Evolutionary conservation across 305 asterid species (phyloP), one percentile per base, ranked within the genome.

Genomic region (Striga hermonthica): DNA sequence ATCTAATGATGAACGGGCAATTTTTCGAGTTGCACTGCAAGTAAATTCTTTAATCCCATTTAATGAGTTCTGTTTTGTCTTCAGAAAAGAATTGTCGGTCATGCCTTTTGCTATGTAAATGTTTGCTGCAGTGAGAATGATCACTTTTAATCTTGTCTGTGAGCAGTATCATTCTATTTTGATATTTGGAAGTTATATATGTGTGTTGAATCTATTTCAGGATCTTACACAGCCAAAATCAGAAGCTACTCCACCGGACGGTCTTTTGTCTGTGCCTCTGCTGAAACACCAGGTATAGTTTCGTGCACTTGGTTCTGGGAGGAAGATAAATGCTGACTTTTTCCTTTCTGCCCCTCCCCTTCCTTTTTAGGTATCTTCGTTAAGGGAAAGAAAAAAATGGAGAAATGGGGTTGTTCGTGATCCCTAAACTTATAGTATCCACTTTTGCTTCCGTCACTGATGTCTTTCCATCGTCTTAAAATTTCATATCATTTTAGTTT

Each of bases 1-100:
- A 74, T 77, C 79, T 63, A 87, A 91, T 72, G 90, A 83, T 65
- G 99, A 90, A 68, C 82, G 84, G 36, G 79, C 62, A 59, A 80
- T 94, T 65, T 88, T 71, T 69, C 91, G 80, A 78, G 96, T 80
- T 79, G 99, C 98, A 13, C 71, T 94, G 79, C 91, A 90, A 98
- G 99, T 88, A 67, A 77, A 47, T 70, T 65, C 65, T 72, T 40
- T 72, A 48, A 57, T 28, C 31, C 31, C 31, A 22, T 22, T 22
- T 22, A 22, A 22, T 22, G 31, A 22, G 31, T 22, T 2, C 31
- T 2, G 31, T 22, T 1, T 22, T 22, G 31, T 0, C 31, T 22
- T 22, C 31, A 22, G 31, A 22, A 2, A 22, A 22, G 31, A 22
- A 22, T 22, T 22, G 31, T 22, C 31, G 31, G 31, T 68, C 36